Base-by-base conservation (phyloP, 768 basidiomycete species). In the Auricularia cornea region DNA sequence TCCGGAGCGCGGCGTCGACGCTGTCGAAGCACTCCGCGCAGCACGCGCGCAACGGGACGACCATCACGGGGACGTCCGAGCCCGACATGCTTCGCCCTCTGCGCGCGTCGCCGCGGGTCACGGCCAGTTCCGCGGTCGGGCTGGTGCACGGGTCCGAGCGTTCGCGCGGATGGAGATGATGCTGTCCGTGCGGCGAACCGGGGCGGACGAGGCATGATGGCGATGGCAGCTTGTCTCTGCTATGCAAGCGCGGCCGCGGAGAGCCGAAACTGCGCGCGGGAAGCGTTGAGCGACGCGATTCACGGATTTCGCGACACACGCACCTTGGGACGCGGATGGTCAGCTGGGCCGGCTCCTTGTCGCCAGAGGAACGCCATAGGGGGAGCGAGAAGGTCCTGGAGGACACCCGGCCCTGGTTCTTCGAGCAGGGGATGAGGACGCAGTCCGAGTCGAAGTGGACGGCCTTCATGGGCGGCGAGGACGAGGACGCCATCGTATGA, bases 401-500 rank as follows among this genome's bases (percentile, higher is more conserved):
- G 67, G 85, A 70, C 57, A 88, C 74, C 52, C 79, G 76, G 29
- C 84, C 79, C 14, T 31, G 40, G 35, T 18, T 16, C 3, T 59
- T 33, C 3, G 77, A 74, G 59, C 75, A 74, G 18, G 72, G 70
- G 62, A 92, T 91, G 68, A 92, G 80, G 3, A 89, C 77, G 64
- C 90, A 91, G 68, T 87, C 81, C 61, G 78, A 77, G 76, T 91
- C 83, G 74, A 92, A 92, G 62, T 89, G 81, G 3, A 91, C 90
- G 48, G 61, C 31, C 18, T 33, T 62, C 60, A 51, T 48, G 35
- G 44, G 44, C 44, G 44, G 44, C 44, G 35, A 35, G 44, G 44
- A 48, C 44, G 44, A 48, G 44, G 44, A 48, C 18, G 44, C 35
- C 35, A 35, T 35, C 35, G 35, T 35, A 35, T 35, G 35, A 35